Base-by-base conservation (phyloP, 768 basidiomycete species). In the Leucocoprinus sp. region DNA sequence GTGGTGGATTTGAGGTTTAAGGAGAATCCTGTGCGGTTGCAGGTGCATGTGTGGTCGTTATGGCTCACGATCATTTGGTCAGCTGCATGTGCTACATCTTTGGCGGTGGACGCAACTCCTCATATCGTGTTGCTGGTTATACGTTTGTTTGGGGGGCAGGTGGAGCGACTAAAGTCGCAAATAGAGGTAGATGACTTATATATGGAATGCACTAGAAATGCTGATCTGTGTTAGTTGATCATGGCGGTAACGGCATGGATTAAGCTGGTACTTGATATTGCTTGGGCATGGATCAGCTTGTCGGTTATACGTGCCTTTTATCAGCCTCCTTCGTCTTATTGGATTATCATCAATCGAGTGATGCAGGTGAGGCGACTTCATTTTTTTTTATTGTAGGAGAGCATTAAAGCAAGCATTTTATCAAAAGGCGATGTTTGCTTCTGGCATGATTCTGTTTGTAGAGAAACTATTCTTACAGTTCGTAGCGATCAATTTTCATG, bases 401-500 rank as follows among this genome's bases (percentile, higher is more conserved):
- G 9, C 27, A 7, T 11, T 36, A 21, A 37, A 35, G 37, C 21
- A 14, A 53, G 38, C 31, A 31, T 39, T 43, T 31, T 6, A 22
- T 26, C 40, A 19, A 39, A 45, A 72, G 71, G 68, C 69, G 2
- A 57, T 76, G 14, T 76, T 76, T 43, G 60, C 70, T 2, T 57
- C 68, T 19, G 62, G 65, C 15, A 64, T 71, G 21, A 63, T 76
- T 18, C 54, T 74, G 14, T 61, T 73, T 7, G 58, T 59, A 5
- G 71, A 75, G 42, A 74, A 72, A 58, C 59, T 84, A 28, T 78
- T 83, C 59, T 60, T 90, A 24, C 83, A 80, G 54, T 79, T 80
- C 49, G 77, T 88, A 36, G 85, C 87, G 22, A 87, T 87, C 63
- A 84, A 78, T 52, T 90, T 89, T 58, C 85, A 89, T 58, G 72